A percentile compares a stretch with the other conserved stretches of the same genome.
Evolutionary conservation across 2,329 filamentous ascomycete genomes (phyloP).

Genomic region (Aspergillus udagawae): DNA sequence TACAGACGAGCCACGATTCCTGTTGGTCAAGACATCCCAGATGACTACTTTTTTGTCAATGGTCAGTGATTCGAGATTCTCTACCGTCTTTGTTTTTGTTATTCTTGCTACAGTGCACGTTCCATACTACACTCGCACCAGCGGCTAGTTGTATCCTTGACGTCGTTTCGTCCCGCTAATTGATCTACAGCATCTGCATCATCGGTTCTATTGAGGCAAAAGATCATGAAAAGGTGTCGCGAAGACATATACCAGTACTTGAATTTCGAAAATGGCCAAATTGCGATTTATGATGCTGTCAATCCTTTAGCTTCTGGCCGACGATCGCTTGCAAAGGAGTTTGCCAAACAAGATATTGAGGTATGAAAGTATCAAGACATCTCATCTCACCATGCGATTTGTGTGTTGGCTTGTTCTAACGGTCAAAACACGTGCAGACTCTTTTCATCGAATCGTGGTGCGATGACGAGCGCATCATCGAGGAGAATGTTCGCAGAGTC

Average conservation of each 20-base stretch:
- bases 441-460: conserved; percentile 96
- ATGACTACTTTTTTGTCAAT: conserved; percentile 97
- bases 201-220: conserved; percentile 90
- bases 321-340: conserved; percentile 84
- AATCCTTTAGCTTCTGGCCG: conserved; percentile 83
- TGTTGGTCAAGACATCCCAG: conserved; percentile 76
- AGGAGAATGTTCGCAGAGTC: conserved; percentile 93
- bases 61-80: conserved; percentile 39
- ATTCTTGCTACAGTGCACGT: neutral
- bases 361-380: conserved; percentile 40
- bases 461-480: conserved; percentile 86
- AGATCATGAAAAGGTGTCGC: conserved; percentile 94
- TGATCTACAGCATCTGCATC: conserved; percentile 64
- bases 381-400: neutral
- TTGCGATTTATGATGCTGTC: conserved; percentile 97
- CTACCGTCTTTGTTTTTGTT: neutral
- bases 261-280: conserved; percentile 95
- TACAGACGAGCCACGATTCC: conserved; percentile 91
- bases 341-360: conserved; percentile 95
- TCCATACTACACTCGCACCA: neutral
- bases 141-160: neutral
- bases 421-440: conserved; percentile 55
- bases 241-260: conserved; percentile 97
- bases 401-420: neutral
- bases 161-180: conserved; percentile 14